These are phyloP conservation scores for Ottelia alismoides DNA, from an alignment of 106 monocot species.

Conservation along the genomic window DNA sequence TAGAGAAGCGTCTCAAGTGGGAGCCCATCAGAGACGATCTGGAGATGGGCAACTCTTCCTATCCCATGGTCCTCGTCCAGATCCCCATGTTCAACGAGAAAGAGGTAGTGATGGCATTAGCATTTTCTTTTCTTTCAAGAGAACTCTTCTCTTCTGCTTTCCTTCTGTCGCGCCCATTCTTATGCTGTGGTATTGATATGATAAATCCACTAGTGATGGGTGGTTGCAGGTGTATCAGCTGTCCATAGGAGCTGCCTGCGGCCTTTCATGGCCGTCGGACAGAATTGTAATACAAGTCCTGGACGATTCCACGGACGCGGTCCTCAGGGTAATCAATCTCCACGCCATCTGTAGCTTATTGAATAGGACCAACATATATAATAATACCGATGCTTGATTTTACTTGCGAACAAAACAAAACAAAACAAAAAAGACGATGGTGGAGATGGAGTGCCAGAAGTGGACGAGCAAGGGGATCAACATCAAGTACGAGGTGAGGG, in stretches of 20 bases:
- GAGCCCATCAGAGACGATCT: conserved; percentile 14
- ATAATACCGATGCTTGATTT: too few relatives aligned
- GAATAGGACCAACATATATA: too few relatives aligned
- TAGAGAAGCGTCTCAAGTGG: conserved; percentile 15
- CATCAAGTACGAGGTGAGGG: conserved; percentile 35
- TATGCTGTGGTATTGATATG: background rate
- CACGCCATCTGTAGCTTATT: too few relatives aligned
- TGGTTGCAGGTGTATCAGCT: conserved; percentile 32
- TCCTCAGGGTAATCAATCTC: conserved; percentile 32
- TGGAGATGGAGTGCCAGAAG: conserved; percentile 31
- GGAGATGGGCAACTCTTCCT: conserved; percentile 8
- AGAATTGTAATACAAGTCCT: conserved; percentile 49
- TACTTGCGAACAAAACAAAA: too few relatives aligned
- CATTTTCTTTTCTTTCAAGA: too few relatives aligned
- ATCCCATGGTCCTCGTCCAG: conserved; percentile 31
- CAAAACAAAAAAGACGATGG: too few relatives aligned
- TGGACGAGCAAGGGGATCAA: conserved; percentile 42
- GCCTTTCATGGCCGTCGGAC: conserved; percentile 34
- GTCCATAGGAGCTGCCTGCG: conserved; percentile 51
- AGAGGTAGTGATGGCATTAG: too few relatives aligned
- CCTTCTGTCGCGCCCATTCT: background rate
- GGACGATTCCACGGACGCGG: conserved; percentile 47
- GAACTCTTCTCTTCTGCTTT: too few relatives aligned
- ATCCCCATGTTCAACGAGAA: conserved; percentile 25
- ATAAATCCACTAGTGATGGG: background rate